Evolutionary conservation across 2,329 filamentous ascomycete genomes (phyloP), one percentile per base, ranked within the genome.

Genomic region (Calonectria crousiana): DNA sequence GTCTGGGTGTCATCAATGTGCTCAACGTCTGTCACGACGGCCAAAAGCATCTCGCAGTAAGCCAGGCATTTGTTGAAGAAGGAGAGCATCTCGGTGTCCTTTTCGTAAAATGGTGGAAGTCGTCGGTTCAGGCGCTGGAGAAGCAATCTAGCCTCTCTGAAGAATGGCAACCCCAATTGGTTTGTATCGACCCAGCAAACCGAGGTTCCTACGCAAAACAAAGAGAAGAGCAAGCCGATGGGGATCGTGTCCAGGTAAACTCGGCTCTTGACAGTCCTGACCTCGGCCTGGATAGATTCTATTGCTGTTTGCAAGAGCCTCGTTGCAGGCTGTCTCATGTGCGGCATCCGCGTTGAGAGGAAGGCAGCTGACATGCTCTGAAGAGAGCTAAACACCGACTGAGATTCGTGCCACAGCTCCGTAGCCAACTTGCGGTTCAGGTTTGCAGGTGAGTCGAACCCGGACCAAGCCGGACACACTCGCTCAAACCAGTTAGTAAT

Each of bases 341-440:
- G 81, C 1, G 84, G 84, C 20, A 86, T 73, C 23, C 84, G 73
- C 0, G 82, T 80, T 0, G 82, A 81, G 13, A 86, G 67, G 9
- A 84, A 86, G 0, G 82, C 82, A 0, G 85, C 85, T 0, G 85
- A 85, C 85, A 87, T 87, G 52, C 84, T 85, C 70, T 86, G 84
- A 13, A 87, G 74, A 13, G 83, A 82, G 64, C 81, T 84, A 67
- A 84, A 85, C 0, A 87, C 84, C 1, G 85, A 78, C 1, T 82
- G 81, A 0, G 85, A 86, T 6, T 81, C 80, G 2, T 83, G 81
- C 81, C 85, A 86, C 10, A 85, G 78, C 23, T 83, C 81, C 6
- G 81, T 79, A 2, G 85, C 85, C 9, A 87, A 78, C 41, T 81
- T 83, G 0, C 85, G 84, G 58, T 86, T 86, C 30, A 85, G 78